phyloP scores from a whole-genome alignment of 148 eudicot genomes.

The Nyssa sinensis region DNA sequence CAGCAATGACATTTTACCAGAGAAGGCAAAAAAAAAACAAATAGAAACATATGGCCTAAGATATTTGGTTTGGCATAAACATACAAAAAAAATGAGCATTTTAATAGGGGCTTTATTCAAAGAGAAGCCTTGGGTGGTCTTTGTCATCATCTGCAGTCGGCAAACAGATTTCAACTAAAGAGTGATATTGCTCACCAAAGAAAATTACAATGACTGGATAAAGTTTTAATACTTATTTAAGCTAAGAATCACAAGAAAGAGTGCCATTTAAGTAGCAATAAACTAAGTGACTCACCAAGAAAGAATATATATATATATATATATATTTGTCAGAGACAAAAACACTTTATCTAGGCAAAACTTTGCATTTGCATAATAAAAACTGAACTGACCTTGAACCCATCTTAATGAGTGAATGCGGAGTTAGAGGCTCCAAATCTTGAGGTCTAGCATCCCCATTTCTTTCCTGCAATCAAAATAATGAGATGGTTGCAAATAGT shows the following conservation, averaged over 20 bases:
- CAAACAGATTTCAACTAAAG: background rate
- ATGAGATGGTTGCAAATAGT: constrained; percentile 9
- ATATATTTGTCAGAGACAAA: too few species aligned
- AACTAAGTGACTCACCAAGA: background rate
- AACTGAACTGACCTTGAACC: constrained; percentile 57
- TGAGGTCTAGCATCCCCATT: constrained; percentile 63
- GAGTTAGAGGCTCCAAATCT: constrained; percentile 73
- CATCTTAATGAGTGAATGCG: constrained; percentile 65
- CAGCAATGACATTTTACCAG: background rate
- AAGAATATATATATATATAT: background rate
- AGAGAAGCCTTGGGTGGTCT: background rate
- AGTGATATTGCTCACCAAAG: background rate
- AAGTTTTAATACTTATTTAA: background rate
- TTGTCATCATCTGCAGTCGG: background rate
- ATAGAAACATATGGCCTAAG: background rate
- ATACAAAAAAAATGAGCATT: background rate
- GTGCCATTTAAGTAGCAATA: background rate
- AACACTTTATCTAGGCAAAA: background rate
- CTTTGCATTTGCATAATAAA: background rate
- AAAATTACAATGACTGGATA: background rate
- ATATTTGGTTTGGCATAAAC: background rate
- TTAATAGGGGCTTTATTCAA: background rate
- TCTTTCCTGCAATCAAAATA: constrained; percentile 57
- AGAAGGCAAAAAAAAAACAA: background rate
- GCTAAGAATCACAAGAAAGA: background rate